Conservation (phyloP, 2,329 filamentous ascomycete species). For the Cytospora leucostoma region DNA sequence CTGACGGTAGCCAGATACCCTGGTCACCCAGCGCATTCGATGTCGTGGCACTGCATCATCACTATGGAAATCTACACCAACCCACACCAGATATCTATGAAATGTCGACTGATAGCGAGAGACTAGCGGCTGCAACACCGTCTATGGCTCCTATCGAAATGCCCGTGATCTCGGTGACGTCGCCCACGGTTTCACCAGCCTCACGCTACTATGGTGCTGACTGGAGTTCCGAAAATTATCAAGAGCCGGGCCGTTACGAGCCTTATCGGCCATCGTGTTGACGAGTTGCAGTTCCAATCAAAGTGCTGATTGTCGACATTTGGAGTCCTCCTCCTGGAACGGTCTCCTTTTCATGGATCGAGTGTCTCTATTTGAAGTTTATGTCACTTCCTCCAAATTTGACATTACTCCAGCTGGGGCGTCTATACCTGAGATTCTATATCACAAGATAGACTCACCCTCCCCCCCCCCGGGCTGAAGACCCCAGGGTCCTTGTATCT, state of each 20-base stretch:
- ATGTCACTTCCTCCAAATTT: not conserved
- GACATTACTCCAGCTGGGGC: not conserved
- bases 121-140: not conserved
- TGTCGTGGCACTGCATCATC: conserved; percentile 7
- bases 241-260: conserved; percentile 20
- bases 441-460: not conserved
- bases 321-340: not conserved
- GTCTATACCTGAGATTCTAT: not conserved
- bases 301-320: not conserved
- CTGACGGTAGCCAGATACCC: conserved; percentile 13
- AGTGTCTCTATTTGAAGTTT: not conserved
- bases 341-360: not conserved
- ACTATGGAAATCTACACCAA: conserved; percentile 16
- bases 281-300: not conserved
- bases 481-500: not conserved
- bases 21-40: conserved; percentile 24
- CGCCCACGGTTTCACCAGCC: conserved; percentile 12
- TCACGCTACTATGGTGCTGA: conserved; percentile 15
- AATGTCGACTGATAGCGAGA: conserved; percentile 20
- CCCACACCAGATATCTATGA: conserved; percentile 29
- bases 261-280: conserved; percentile 16
- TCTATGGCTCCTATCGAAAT: conserved; percentile 33
- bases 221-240: conserved; percentile 2
- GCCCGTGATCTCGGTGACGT: conserved; percentile 30
- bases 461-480: not conserved